Evolutionary conservation across 1,139 yeast genomes (phyloP), one percentile per base, ranked within the genome.

Genomic region (Pichia sp.): DNA sequence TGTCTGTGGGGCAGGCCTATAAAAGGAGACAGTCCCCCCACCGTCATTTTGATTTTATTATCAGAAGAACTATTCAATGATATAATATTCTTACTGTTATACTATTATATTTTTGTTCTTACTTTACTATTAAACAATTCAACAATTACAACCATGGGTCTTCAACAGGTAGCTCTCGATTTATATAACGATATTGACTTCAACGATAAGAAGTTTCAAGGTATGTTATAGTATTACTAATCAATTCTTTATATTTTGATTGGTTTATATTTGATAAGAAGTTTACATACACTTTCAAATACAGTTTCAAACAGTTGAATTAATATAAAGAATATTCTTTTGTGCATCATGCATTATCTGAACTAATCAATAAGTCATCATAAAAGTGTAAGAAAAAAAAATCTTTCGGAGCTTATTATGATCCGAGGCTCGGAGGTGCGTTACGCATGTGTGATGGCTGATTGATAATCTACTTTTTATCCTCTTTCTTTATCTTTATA

Each of bases 161-260:
- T 48, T 40, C 47, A 37, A 40, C 42, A 45, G 35, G 29, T 51
- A 24, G 54, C 51, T 22, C 27, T 51, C 47, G 55, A 54, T 20
- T 41, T 59, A 29, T 52, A 51, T 40, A 51, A 50, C 27, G 63
- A 60, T 41, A 51, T 60, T 30, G 61, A 60, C 49, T 57, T 59
- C 52, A 52, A 55, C 50, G 52, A 55, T 36, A 57, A 56, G 48
- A 47, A 53, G 48, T 49, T 59, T 24, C 62, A 60, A 48, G 50
- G 59, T 54, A 55, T 24, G 58, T 39, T 25, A 16, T 16, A 16
- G 16, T 16, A 16, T 16, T 16, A 16, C 16, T 16, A 16, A 16
- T 16, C 16, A 16, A 16, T 16, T 16, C 16, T 16, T 16, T 16
- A 16, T 51, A 24, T 33, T 8, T 33, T 24, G 3, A 22, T 27